A percentile compares a stretch with the other conserved stretches of the same genome.
phyloP scores from a whole-genome alignment of 352 stramenopile genomes.

The Detonula confervacea region DNA sequence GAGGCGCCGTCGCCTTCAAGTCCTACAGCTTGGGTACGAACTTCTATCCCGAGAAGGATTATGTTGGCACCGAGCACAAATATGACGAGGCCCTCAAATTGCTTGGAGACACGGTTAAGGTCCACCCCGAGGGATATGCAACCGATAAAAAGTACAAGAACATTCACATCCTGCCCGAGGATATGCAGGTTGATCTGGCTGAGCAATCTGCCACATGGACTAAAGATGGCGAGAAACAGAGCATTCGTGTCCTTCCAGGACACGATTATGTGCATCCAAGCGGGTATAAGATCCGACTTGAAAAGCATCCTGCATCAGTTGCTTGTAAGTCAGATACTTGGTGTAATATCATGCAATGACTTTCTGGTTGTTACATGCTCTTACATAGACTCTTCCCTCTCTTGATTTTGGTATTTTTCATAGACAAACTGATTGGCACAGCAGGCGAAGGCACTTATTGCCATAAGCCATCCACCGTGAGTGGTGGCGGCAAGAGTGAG shows the following conservation, averaged over 20 bases:
- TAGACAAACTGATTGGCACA: constrained; percentile 56
- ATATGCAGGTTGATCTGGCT: constrained; percentile 55
- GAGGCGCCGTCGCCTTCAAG: constrained; percentile 64
- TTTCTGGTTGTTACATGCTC: too few relatives aligned
- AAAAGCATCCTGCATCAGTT: constrained; percentile 52
- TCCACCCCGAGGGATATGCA: constrained; percentile 61
- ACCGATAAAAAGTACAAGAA: constrained; percentile 66
- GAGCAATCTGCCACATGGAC: constrained; percentile 55
- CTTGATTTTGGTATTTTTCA: not conserved
- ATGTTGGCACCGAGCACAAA: constrained; percentile 43
- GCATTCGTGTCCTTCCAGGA: constrained; percentile 53
- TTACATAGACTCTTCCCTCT: not conserved
- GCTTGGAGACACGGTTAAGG: constrained; percentile 56
- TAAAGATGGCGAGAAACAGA: constrained; percentile 34
- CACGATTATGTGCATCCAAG: constrained; percentile 59
- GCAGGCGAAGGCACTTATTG: constrained; percentile 60
- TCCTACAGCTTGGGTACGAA: constrained; percentile 53
- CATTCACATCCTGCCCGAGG: constrained; percentile 65
- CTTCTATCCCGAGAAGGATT: constrained; percentile 48
- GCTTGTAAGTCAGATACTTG: not conserved
- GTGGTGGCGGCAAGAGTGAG: constrained; percentile 61
- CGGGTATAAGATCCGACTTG: constrained; percentile 61
- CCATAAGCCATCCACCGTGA: constrained; percentile 66
- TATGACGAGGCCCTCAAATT: constrained; percentile 55
- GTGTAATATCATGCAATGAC: too few relatives aligned